These are phyloP conservation scores for Clitoria ternatea DNA, from an alignment of 306 rosid genomes.

Conservation along the genomic window DNA sequence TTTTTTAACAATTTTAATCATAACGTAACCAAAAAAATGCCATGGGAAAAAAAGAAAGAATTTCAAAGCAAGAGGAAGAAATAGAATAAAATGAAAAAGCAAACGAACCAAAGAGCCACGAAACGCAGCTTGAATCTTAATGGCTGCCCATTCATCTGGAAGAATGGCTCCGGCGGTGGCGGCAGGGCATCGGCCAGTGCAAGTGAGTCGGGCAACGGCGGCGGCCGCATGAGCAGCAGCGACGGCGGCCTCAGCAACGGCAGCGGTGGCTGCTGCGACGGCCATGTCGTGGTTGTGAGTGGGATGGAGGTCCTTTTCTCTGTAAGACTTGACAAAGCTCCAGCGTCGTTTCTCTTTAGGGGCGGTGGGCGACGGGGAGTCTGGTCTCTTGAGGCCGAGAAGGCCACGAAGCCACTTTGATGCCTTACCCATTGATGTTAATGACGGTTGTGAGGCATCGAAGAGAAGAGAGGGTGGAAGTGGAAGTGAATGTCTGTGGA, in stretches of 20 bases:
- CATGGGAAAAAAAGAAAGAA: too few species aligned
- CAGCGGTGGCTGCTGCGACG: constrained; percentile 30
- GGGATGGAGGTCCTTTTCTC: constrained; percentile 34
- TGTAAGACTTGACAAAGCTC: constrained; percentile 62
- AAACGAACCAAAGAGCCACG: constrained; percentile 75
- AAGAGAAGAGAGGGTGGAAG: too few species aligned
- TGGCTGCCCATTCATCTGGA: background rate
- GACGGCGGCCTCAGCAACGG: constrained; percentile 40
- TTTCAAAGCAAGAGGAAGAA: too few species aligned
- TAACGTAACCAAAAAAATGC: too few species aligned
- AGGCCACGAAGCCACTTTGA: constrained; percentile 71
- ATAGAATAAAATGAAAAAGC: background rate
- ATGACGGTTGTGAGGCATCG: too few species aligned
- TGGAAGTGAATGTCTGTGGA: too few species aligned
- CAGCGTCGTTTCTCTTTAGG: constrained; percentile 57
- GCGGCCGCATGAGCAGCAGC: constrained; percentile 51
- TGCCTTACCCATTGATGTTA: constrained; percentile 87
- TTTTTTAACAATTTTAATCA: too few species aligned
- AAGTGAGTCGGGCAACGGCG: constrained; percentile 31
- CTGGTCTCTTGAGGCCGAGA: constrained; percentile 41
- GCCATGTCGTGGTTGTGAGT: background rate
- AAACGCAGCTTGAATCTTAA: constrained; percentile 45
- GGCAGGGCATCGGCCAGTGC: constrained; percentile 12
- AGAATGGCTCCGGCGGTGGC: background rate
- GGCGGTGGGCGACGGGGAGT: constrained; percentile 2